Conservation (phyloP, 2,329 filamentous ascomycete species). For the Grosmannia clavigera region DNA sequence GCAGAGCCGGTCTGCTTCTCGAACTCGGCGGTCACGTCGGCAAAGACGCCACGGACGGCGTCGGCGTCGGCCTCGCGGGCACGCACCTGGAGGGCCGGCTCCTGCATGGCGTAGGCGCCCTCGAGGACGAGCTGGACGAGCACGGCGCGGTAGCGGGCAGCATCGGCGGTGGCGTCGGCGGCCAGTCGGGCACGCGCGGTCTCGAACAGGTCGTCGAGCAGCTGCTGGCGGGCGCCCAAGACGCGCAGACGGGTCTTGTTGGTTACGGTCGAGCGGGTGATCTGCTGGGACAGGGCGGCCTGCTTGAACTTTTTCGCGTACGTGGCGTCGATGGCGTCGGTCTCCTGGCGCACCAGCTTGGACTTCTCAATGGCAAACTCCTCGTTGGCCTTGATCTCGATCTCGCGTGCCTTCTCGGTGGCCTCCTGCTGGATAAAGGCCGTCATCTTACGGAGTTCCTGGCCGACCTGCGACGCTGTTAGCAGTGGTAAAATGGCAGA, state of each 20-base stretch:
- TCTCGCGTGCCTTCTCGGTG: constrained; percentile 91
- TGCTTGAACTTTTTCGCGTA: constrained; percentile 99
- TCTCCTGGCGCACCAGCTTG: constrained; percentile 94
- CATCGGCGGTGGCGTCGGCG: constrained; percentile 50
- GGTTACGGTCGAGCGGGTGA: constrained; percentile 87
- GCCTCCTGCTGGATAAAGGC: constrained; percentile 99
- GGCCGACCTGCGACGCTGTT: constrained; percentile 58
- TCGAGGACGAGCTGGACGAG: constrained; percentile 77
- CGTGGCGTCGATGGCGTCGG: constrained; percentile 74
- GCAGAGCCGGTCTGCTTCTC: constrained; percentile 65
- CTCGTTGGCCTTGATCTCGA: constrained; percentile 96
- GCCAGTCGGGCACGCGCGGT: constrained; percentile 60
- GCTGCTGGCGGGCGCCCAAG: constrained; percentile 73
- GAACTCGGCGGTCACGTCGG: constrained; percentile 68
- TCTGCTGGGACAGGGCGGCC: constrained; percentile 96
- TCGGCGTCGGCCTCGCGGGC: constrained; percentile 71
- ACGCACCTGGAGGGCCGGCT: constrained; percentile 63
- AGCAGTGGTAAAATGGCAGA: background rate
- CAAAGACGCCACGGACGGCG: constrained; percentile 63
- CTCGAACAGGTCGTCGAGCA: constrained; percentile 85
- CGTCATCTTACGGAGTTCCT: constrained; percentile 99
- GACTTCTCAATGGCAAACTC: constrained; percentile 99
- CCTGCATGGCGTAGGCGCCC: constrained; percentile 77
- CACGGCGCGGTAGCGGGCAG: constrained; percentile 60
- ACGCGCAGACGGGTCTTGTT: constrained; percentile 93